phyloP scores from a whole-genome alignment of 805 yeast species.

The Starmerella lactis-condensi region DNA sequence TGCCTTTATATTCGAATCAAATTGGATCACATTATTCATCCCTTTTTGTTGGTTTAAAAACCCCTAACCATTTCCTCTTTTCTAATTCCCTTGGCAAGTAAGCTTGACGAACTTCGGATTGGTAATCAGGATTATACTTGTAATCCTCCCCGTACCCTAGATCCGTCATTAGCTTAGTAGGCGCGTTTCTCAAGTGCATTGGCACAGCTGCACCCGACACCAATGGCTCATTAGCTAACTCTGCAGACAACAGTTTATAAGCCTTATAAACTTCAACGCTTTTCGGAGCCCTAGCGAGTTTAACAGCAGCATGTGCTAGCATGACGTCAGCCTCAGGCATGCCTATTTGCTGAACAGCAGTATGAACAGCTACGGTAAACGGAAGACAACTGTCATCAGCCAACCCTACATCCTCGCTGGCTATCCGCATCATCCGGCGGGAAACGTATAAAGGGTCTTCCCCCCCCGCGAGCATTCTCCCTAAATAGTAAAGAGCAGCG shows the following conservation, averaged over 20 bases:
- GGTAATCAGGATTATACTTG: conserved; percentile 73
- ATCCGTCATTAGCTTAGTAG: conserved; percentile 77
- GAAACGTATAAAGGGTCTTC: conserved; percentile 84
- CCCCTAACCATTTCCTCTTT: conserved; percentile 9
- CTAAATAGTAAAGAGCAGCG: conserved; percentile 75
- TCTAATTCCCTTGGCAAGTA: conserved; percentile 39
- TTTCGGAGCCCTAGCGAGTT: conserved; percentile 68
- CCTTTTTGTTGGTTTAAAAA: conserved; percentile 6
- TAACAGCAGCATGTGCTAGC: conserved; percentile 83
- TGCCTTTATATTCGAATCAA: too few species aligned
- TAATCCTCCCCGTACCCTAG: conserved; percentile 70
- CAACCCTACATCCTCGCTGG: conserved; percentile 85
- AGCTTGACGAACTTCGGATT: conserved; percentile 56
- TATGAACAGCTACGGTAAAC: conserved; percentile 68
- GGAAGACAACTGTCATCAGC: conserved; percentile 71
- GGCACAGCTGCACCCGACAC: conserved; percentile 43
- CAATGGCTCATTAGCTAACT: conserved; percentile 39
- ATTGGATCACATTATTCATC: too few species aligned
- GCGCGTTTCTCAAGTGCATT: conserved; percentile 77
- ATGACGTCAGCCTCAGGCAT: conserved; percentile 86
- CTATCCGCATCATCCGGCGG: conserved; percentile 81
- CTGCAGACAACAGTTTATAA: conserved; percentile 44
- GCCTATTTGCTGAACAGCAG: conserved; percentile 77
- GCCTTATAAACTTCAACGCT: conserved; percentile 76
- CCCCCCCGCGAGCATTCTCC: conserved; percentile 78